Conservation (phyloP, 2,329 filamentous ascomycete species). For the Epichloe uncinata region DNA sequence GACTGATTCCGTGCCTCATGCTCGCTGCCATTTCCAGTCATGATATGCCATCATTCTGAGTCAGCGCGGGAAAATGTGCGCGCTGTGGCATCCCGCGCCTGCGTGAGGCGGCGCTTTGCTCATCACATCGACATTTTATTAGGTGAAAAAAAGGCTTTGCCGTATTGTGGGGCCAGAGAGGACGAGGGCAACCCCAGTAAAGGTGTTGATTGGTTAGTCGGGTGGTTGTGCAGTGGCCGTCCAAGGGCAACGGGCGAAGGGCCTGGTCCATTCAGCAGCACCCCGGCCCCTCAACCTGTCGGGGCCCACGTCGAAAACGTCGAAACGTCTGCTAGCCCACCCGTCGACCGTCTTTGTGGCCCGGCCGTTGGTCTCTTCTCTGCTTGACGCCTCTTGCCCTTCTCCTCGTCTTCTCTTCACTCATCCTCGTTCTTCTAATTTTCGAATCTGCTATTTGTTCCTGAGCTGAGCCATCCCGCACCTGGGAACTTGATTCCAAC, state of each 20-base stretch:
- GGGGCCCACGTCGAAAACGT: slow-evolving; percentile 2
- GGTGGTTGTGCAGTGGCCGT: too few relatives aligned
- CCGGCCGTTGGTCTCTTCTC: slow-evolving; percentile 3
- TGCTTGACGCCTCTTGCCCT: neutral
- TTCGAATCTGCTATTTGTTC: neutral
- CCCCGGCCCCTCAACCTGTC: neutral
- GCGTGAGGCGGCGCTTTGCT: too few relatives aligned
- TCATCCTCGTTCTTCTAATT: neutral
- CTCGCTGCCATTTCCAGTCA: neutral
- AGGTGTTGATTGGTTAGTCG: neutral
- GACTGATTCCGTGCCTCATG: too few relatives aligned
- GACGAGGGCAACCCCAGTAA: neutral
- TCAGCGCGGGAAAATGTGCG: neutral
- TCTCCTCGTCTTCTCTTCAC: neutral
- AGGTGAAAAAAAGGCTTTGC: neutral
- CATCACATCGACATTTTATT: too few relatives aligned
- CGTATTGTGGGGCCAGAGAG: neutral
- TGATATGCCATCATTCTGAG: neutral
- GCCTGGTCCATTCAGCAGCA: neutral
- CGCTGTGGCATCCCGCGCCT: neutral
- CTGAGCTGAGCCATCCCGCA: neutral
- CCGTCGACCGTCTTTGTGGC: slow-evolving; percentile 1
- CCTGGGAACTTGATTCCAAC: neutral
- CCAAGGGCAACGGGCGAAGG: too few relatives aligned
- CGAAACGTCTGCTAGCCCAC: neutral